A percentile compares a stretch with the other conserved stretches of the same genome.
Conservation (phyloP, 192 early-diverging fungal genomes). For the Podila minutissima region DNA sequence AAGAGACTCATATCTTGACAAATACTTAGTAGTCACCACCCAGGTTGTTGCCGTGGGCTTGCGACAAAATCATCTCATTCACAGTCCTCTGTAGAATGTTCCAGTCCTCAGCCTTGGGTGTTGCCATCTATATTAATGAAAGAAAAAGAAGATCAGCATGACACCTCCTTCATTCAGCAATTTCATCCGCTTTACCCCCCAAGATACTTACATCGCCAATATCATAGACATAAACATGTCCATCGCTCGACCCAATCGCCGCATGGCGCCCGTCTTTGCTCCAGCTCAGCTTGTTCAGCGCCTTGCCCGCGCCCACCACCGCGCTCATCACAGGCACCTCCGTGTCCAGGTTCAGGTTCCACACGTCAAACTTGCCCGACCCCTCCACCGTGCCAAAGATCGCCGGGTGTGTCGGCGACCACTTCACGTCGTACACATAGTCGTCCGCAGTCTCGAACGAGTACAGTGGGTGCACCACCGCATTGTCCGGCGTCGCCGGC, state of each 20-base stretch:
- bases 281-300: slow-evolving; percentile 96
- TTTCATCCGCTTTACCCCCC: not conserved
- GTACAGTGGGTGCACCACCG: slow-evolving; percentile 73
- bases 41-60: slow-evolving; percentile 33
- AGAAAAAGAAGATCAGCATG: not conserved
- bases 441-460: slow-evolving; percentile 95
- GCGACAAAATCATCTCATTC: slow-evolving; percentile 62
- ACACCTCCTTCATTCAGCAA: not conserved
- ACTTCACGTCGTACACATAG: slow-evolving; percentile 98
- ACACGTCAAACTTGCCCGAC: slow-evolving; percentile 88
- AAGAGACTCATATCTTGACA: too few relatives aligned
- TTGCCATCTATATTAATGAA: slow-evolving; percentile 53
- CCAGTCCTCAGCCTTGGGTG: slow-evolving; percentile 63
- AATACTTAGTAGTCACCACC: slow-evolving; percentile 18
- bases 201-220: slow-evolving; percentile 80
- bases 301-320: slow-evolving; percentile 69
- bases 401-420: slow-evolving; percentile 97
- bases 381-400: slow-evolving; percentile 95
- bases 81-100: slow-evolving; percentile 61
- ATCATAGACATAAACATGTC: slow-evolving; percentile 88
- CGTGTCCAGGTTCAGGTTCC: slow-evolving; percentile 91
- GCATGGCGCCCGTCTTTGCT: slow-evolving; percentile 87
- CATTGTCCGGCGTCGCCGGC: slow-evolving; percentile 57
- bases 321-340: slow-evolving; percentile 75
- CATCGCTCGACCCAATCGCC: slow-evolving; percentile 87